A percentile compares a stretch with the other conserved stretches of the same genome.
These are phyloP conservation scores for Xylona heveae DNA, from an alignment of 495 filamentous ascomycete species.

Conservation along the genomic window DNA sequence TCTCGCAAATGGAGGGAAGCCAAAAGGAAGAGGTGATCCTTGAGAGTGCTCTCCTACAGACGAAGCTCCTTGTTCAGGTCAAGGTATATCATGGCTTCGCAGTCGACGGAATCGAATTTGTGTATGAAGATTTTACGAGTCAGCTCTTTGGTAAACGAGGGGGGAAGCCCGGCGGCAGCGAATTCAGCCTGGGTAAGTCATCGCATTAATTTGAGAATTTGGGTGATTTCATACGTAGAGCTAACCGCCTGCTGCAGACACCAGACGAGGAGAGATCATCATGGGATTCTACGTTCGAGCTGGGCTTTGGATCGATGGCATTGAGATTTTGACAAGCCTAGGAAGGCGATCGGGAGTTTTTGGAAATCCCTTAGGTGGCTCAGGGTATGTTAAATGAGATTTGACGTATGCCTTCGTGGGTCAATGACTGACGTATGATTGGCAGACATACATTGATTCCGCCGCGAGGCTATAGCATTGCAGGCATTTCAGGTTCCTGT, in stretches of 20 bases:
- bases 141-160: slow-evolving; percentile 81
- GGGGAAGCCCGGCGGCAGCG: slow-evolving; percentile 50
- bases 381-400: slow-evolving; percentile 35
- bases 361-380: slow-evolving; percentile 65
- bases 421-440: slow-evolving; percentile 3
- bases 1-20: slow-evolving; percentile 48
- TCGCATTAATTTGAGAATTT: background rate
- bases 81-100: slow-evolving; percentile 59
- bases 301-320: slow-evolving; percentile 70
- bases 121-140: slow-evolving; percentile 69
- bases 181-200: slow-evolving; percentile 51
- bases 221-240: too few species aligned
- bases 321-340: slow-evolving; percentile 76
- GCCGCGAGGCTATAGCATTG: slow-evolving; percentile 74
- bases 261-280: slow-evolving; percentile 64
- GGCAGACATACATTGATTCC: slow-evolving; percentile 71
- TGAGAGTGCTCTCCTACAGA: slow-evolving; percentile 41
- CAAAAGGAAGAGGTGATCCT: slow-evolving; percentile 55
- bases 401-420: slow-evolving; percentile 1
- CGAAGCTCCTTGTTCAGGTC: slow-evolving; percentile 53
- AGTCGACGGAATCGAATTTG: slow-evolving; percentile 76
- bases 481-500: slow-evolving; percentile 67
- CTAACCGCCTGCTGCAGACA: slow-evolving; percentile 35
- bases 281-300: slow-evolving; percentile 72
- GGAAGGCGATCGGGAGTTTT: slow-evolving; percentile 69